Evolutionary conservation across 2,329 filamentous ascomycete genomes (phyloP).

Genomic region (Aspergillus texensis): DNA sequence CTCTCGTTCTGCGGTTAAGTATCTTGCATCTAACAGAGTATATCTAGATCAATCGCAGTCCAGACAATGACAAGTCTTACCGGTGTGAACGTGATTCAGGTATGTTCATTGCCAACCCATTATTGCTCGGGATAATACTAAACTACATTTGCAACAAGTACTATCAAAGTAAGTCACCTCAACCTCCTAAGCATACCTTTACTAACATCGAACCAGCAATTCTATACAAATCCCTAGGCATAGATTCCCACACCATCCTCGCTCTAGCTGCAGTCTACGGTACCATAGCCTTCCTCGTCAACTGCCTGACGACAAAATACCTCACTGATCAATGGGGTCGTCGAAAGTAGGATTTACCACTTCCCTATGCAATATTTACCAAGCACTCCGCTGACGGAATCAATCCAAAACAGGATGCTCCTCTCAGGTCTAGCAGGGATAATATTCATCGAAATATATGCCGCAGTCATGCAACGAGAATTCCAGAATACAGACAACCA

Average conservation of each 20-base stretch:
- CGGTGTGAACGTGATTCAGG: slow-evolving; percentile 60
- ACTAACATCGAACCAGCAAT: slow-evolving; percentile 49
- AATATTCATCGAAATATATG: slow-evolving; percentile 61
- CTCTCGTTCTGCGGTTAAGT: not conserved
- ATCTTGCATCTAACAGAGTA: slow-evolving; percentile 13
- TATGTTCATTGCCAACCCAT: slow-evolving; percentile 18
- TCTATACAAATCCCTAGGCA: slow-evolving; percentile 58
- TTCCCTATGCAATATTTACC: not conserved
- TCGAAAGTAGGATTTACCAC: slow-evolving; percentile 46
- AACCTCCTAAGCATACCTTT: slow-evolving; percentile 12
- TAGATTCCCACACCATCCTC: slow-evolving; percentile 53
- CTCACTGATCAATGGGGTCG: slow-evolving; percentile 62
- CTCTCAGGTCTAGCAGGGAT: slow-evolving; percentile 56
- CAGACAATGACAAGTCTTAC: slow-evolving; percentile 62
- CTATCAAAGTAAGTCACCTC: slow-evolving; percentile 33
- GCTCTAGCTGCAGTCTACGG: slow-evolving; percentile 59
- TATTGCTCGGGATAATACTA: not conserved
- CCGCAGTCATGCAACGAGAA: slow-evolving; percentile 60
- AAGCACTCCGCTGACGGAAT: not conserved
- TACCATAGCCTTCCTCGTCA: slow-evolving; percentile 55
- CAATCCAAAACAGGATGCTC: slow-evolving; percentile 51
- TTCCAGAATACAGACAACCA: slow-evolving; percentile 60
- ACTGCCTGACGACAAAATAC: slow-evolving; percentile 55
- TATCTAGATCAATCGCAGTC: slow-evolving; percentile 52
- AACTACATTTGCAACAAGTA: slow-evolving; percentile 23